These are phyloP conservation scores for Podaxis carcinomalis DNA, from an alignment of 768 basidiomycete species.

Conservation along the genomic window DNA sequence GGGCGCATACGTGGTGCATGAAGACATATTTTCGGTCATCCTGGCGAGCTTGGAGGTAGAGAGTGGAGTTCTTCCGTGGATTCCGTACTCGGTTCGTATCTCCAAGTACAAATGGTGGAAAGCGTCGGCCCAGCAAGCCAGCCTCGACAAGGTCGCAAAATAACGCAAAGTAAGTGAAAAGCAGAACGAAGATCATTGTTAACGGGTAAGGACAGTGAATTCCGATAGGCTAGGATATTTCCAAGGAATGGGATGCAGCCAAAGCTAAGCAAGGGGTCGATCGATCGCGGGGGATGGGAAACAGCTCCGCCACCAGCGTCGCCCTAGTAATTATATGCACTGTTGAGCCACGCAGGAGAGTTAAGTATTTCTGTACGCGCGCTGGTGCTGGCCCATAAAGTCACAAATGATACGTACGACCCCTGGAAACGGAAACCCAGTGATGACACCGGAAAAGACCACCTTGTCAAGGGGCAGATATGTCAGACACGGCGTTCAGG, in stretches of 20 bases:
- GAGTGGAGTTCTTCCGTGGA: background rate
- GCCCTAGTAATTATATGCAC: constrained; percentile 2
- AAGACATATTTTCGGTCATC: constrained; percentile 46
- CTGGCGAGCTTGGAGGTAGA: constrained; percentile 20
- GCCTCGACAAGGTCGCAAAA: constrained; percentile 6
- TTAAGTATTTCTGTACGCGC: background rate
- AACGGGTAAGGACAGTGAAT: constrained; percentile 11
- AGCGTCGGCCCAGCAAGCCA: background rate
- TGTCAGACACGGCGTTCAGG: background rate
- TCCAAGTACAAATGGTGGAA: background rate
- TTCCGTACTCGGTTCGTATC: background rate
- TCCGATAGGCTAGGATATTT: constrained; percentile 12
- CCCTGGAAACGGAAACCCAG: background rate
- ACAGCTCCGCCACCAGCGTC: constrained; percentile 3
- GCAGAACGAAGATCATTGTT: constrained; percentile 11
- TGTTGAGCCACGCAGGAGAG: background rate
- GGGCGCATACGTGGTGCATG: constrained; percentile 42
- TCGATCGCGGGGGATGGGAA: background rate
- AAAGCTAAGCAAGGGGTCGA: constrained; percentile 11
- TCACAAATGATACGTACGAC: background rate
- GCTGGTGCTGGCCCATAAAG: background rate
- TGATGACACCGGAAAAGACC: background rate
- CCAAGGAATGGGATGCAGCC: constrained; percentile 12
- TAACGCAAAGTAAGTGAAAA: constrained; percentile 1
- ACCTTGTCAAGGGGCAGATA: constrained; percentile 1